Evolutionary conservation across 2,329 filamentous ascomycete species (phyloP).

Genomic region (Grosmannia serpens): DNA sequence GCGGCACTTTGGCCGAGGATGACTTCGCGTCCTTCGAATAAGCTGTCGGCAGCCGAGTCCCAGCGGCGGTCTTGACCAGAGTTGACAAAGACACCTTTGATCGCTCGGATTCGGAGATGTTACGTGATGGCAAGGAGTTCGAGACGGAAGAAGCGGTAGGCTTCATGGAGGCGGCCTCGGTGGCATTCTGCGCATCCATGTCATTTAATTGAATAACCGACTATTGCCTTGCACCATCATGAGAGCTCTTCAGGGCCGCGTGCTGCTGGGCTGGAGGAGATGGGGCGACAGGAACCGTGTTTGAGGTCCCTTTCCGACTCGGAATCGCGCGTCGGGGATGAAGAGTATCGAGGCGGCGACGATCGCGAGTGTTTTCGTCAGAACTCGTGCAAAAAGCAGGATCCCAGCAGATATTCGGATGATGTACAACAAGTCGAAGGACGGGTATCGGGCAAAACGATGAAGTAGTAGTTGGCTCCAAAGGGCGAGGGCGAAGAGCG

Average conservation of each 20-base stretch:
- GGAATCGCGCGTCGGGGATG: not conserved
- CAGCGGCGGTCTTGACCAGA: conserved; percentile 16
- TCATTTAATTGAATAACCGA: conserved; percentile 45
- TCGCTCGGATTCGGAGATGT: conserved; percentile 24
- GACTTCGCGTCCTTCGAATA: conserved; percentile 6
- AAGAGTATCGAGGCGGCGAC: not conserved
- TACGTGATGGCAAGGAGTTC: conserved; percentile 19
- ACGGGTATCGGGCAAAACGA: not conserved
- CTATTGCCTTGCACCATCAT: conserved; percentile 47
- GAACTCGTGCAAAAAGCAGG: not conserved
- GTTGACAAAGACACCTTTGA: conserved; percentile 18
- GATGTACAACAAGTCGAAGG: not conserved
- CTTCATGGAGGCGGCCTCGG: conserved; percentile 50
- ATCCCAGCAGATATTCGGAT: not conserved
- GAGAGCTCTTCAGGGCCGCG: conserved; percentile 33
- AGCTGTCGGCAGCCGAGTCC: conserved; percentile 1
- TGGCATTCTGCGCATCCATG: conserved; percentile 59
- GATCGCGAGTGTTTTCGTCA: not conserved
- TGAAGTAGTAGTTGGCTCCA: not conserved
- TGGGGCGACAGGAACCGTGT: not conserved
- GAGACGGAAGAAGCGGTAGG: conserved; percentile 39
- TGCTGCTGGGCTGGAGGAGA: conserved; percentile 6
- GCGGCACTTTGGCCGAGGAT: not conserved
- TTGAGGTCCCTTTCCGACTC: not conserved
- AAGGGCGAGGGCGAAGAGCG: not conserved